Conservation (phyloP, 2,329 filamentous ascomycete genomes). For the Cercospora sp. region DNA sequence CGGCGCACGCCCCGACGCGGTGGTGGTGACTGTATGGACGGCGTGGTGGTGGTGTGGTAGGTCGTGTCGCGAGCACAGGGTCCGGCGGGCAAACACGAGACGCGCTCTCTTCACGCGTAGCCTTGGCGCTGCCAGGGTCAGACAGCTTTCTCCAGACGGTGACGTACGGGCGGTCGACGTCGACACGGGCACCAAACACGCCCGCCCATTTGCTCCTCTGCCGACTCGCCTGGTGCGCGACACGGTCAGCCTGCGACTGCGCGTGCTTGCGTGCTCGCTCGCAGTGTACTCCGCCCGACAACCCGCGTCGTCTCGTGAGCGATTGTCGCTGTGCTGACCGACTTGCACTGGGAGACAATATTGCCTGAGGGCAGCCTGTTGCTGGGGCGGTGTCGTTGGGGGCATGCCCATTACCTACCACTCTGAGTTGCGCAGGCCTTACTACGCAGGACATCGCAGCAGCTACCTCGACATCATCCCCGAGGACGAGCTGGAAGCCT, state of each 20-base stretch:
- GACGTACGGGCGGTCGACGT: background rate
- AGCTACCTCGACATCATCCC: conserved; percentile 34
- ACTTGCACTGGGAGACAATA: background rate
- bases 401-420: conserved; percentile 27
- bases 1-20: background rate
- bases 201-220: background rate
- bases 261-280: background rate
- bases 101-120: conserved; percentile 11
- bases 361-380: conserved; percentile 3
- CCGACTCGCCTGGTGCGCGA: background rate
- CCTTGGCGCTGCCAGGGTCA: background rate
- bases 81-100: conserved; percentile 4
- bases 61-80: background rate
- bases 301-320: background rate
- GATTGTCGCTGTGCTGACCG: background rate
- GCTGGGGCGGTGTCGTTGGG: background rate
- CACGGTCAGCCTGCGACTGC: background rate
- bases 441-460: conserved; percentile 32
- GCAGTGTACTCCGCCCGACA: background rate
- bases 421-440: conserved; percentile 27
- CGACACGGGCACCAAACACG: background rate
- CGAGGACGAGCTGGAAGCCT: conserved; percentile 34
- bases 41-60: background rate
- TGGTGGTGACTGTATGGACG: background rate
- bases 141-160: background rate